Evolutionary conservation across 768 basidiomycete species (phyloP).

Genomic region (Agrocybe praecox): DNA sequence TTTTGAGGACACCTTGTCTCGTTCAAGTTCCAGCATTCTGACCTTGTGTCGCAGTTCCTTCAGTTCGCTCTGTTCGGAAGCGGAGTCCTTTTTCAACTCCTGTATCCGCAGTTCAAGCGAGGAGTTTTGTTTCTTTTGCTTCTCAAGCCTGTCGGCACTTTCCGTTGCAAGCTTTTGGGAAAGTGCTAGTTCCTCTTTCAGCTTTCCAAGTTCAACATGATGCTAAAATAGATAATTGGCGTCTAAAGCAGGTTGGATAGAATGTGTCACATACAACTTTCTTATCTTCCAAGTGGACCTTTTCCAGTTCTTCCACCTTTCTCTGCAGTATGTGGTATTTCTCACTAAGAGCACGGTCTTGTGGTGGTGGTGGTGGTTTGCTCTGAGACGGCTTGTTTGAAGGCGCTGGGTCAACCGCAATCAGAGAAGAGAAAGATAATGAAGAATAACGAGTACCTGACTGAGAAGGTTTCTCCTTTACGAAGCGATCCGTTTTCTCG

Average conservation of each 20-base stretch:
- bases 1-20: slow-evolving; percentile 49
- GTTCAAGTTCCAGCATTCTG: slow-evolving; percentile 59
- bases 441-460: slow-evolving; percentile 36
- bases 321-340: slow-evolving; percentile 57
- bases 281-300: slow-evolving; percentile 66
- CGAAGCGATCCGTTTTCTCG: slow-evolving; percentile 57
- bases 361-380: slow-evolving; percentile 17
- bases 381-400: slow-evolving; percentile 23
- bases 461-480: slow-evolving; percentile 42
- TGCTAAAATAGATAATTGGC: slow-evolving; percentile 41
- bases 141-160: slow-evolving; percentile 55
- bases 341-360: slow-evolving; percentile 35
- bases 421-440: not conserved
- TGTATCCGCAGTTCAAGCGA: slow-evolving; percentile 59
- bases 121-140: slow-evolving; percentile 64
- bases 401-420: slow-evolving; percentile 19
- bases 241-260: not conserved
- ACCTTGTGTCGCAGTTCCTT: slow-evolving; percentile 65
- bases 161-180: slow-evolving; percentile 51
- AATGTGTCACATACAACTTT: slow-evolving; percentile 47
- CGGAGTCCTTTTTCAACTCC: slow-evolving; percentile 55
- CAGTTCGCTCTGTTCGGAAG: slow-evolving; percentile 58
- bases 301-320: slow-evolving; percentile 67
- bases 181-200: slow-evolving; percentile 57
- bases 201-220: slow-evolving; percentile 56